A percentile compares a stretch with the other conserved stretches of the same genome.
These are phyloP conservation scores for Calonectria fujianensis DNA, from an alignment of 2,329 filamentous ascomycete genomes.

Conservation along the genomic window DNA sequence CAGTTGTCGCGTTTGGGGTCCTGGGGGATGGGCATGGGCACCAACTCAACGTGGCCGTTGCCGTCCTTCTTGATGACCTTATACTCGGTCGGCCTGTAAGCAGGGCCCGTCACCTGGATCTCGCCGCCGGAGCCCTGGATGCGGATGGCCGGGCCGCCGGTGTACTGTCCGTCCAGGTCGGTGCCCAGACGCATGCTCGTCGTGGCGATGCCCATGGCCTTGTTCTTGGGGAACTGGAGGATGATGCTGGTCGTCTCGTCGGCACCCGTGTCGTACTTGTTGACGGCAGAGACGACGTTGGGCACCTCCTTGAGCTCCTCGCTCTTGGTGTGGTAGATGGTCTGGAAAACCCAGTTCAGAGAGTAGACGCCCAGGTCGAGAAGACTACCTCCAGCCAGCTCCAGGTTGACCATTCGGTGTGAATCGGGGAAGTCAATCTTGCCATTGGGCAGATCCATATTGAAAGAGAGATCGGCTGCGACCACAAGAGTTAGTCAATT, in stretches of 20 bases:
- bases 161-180: conserved; percentile 76
- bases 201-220: conserved; percentile 83
- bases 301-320: conserved; percentile 81
- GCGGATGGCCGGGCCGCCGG: conserved; percentile 80
- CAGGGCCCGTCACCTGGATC: conserved; percentile 85
- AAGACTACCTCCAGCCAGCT: conserved; percentile 87
- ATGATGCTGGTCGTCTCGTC: conserved; percentile 89
- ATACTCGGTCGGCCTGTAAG: conserved; percentile 81
- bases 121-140: conserved; percentile 89
- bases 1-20: conserved; percentile 67
- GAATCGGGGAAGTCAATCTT: conserved; percentile 74
- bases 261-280: conserved; percentile 83
- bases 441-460: conserved; percentile 74
- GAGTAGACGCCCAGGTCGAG: conserved; percentile 93
- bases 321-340: conserved; percentile 87
- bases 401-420: conserved; percentile 87
- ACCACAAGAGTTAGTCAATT: conserved; percentile 35
- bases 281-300: conserved; percentile 80
- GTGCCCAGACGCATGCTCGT: conserved; percentile 78
- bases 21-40: conserved; percentile 72
- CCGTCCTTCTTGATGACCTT: conserved; percentile 74
- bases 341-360: conserved; percentile 93
- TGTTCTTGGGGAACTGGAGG: conserved; percentile 81
- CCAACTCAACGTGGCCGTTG: conserved; percentile 68
- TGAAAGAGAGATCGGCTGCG: conserved; percentile 77